Conservation (phyloP, 805 yeast genomes). For the Nakazawaea anatomiae region DNA sequence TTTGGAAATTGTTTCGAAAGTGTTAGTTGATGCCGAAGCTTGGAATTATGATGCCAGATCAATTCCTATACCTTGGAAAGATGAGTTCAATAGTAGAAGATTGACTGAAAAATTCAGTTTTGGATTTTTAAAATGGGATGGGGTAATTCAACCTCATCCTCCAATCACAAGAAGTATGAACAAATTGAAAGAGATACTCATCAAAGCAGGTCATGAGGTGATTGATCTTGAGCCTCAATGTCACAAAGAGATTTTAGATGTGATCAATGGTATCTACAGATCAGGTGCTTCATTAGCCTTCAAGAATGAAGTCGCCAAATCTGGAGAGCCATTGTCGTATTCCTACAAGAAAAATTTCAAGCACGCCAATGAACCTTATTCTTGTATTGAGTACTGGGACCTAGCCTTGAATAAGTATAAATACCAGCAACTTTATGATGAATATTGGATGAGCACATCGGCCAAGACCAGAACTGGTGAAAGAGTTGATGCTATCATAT, state of each 20-base stretch:
- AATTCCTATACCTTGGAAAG: constrained; percentile 46
- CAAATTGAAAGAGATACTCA: constrained; percentile 19
- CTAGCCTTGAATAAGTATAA: constrained; percentile 27
- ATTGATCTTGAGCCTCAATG: constrained; percentile 30
- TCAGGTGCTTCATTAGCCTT: constrained; percentile 22
- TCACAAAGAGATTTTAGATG: constrained; percentile 14
- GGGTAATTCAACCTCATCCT: constrained; percentile 45
- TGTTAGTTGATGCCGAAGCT: constrained; percentile 41
- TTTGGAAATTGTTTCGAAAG: constrained; percentile 40
- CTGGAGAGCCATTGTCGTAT: constrained; percentile 25
- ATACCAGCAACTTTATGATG: constrained; percentile 30
- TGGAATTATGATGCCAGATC: constrained; percentile 48
- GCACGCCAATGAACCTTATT: constrained; percentile 1
- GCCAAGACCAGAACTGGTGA: constrained; percentile 27
- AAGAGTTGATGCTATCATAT: constrained; percentile 42
- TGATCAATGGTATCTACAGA: background rate
- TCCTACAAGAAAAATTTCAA: constrained; percentile 16
- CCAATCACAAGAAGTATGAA: constrained; percentile 44
- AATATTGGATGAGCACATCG: constrained; percentile 29
- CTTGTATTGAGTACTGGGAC: constrained; percentile 32
- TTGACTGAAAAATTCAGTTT: constrained; percentile 32
- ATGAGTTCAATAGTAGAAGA: constrained; percentile 18
- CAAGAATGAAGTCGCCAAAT: constrained; percentile 16
- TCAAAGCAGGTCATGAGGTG: constrained; percentile 33
- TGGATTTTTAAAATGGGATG: constrained; percentile 42